Evolutionary conservation across 345 rosid species (phyloP).

Genomic region (Brassica cretica): DNA sequence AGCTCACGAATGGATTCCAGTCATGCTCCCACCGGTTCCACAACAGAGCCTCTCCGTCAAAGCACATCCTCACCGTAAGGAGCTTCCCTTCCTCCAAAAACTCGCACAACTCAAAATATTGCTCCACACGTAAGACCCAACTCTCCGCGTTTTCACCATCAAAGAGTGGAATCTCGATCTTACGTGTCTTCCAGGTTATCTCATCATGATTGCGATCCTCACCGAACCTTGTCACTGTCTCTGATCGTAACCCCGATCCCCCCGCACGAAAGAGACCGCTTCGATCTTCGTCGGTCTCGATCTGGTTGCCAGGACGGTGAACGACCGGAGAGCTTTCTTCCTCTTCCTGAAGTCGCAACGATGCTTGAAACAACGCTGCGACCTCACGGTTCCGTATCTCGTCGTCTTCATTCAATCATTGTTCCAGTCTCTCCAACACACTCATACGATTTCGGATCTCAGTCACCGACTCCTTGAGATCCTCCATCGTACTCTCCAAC

Average conservation of each 20-base stretch:
- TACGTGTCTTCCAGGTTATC: neutral
- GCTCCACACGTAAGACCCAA: neutral
- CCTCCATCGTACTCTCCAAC: too few relatives aligned
- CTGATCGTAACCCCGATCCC: neutral
- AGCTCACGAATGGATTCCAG: neutral
- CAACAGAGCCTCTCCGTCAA: neutral
- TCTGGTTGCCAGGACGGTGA: neutral
- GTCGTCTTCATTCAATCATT: neutral
- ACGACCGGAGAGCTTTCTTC: neutral
- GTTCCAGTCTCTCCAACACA: neutral
- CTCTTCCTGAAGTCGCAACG: neutral
- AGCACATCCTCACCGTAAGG: neutral
- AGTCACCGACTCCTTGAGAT: too few relatives aligned
- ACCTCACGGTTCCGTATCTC: neutral
- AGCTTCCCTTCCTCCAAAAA: neutral
- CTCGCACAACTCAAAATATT: neutral
- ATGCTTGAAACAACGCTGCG: neutral
- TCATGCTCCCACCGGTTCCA: neutral
- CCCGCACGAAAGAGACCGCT: neutral
- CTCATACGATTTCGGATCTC: neutral
- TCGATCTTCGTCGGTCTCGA: neutral
- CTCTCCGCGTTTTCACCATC: neutral
- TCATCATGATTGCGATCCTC: neutral
- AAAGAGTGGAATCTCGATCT: neutral
- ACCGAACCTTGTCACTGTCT: neutral